phyloP scores from a whole-genome alignment of 2,329 filamentous ascomycete species.

The Polytolypa hystricis region DNA sequence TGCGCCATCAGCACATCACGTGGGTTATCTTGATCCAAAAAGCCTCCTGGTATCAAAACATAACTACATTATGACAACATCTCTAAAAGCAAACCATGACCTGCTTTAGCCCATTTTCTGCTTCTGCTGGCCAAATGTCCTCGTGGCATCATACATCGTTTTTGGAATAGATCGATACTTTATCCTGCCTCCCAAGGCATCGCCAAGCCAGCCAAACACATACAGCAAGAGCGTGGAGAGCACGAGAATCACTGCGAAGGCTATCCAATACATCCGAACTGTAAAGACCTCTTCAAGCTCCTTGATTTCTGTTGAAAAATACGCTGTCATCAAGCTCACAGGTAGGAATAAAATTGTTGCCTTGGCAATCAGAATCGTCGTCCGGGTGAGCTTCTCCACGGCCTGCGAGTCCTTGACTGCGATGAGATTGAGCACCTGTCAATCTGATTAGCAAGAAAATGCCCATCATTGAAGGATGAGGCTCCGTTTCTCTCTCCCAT shows the following conservation, averaged over 20 bases:
- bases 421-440: conserved; percentile 65
- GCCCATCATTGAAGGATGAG: neutral
- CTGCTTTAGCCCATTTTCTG: conserved; percentile 9
- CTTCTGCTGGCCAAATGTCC: conserved; percentile 15
- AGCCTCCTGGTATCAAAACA: too few species aligned
- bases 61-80: too few species aligned
- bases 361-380: conserved; percentile 62
- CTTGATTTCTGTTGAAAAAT: conserved; percentile 57
- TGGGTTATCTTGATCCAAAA: too few species aligned
- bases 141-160: conserved; percentile 25
- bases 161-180: conserved; percentile 36
- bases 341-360: conserved; percentile 66
- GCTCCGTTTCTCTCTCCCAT: conserved; percentile 19
- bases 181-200: conserved; percentile 45
- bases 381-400: conserved; percentile 59
- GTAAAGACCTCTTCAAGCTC: conserved; percentile 49
- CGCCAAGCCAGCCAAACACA: conserved; percentile 46
- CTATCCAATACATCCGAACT: conserved; percentile 53
- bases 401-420: conserved; percentile 63
- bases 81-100: neutral
- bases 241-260: conserved; percentile 53
- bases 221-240: conserved; percentile 49
- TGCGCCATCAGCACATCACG: too few species aligned
- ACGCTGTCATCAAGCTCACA: conserved; percentile 62
- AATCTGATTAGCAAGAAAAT: conserved; percentile 5